Evolutionary conservation across 2,329 filamentous ascomycete species (phyloP), one percentile per base, ranked within the genome.

Genomic region (Colletotrichum chlorophyti): DNA sequence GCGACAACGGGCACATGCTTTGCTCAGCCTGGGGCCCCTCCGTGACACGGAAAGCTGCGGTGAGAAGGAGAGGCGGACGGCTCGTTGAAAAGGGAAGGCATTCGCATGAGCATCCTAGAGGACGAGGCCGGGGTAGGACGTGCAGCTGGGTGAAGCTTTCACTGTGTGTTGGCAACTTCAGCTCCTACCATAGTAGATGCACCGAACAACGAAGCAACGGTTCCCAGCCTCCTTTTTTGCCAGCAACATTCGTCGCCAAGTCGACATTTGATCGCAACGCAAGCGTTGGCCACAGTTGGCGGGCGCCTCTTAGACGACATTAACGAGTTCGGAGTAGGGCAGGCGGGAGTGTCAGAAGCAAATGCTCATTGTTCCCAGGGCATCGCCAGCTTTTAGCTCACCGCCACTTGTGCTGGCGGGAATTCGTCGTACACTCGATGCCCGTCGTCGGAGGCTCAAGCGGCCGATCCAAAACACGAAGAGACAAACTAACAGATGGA

Each of bases 401-500:
- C 57, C 57, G 57, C 57, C 57, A 55, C 51, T 60, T 60, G 51
- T 43, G 43, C 50, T 60, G 57, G 57, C 57, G 51, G 38, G 31
- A 42, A 40, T 17, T n/a, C n/a, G n/a, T n/a, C n/a, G n/a, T n/a
- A n/a, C n/a, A n/a, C n/a, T n/a, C n/a, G n/a, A n/a, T n/a, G n/a
- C n/a, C 43, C 32, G 26, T 57, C 51, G 31, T 45, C 8, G 15
- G 40, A 19, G 24, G 34, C 35, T 47, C 23, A 27, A 58, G 54
- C 49, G 41, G 40, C 15, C 27, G 37, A n/a, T n/a, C n/a, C n/a
- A n/a, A 23, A 38, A 53, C 3, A 15, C 29, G 26, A 24, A 37
- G n/a, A 21, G 21, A 40, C 31, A 46, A n/a, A 26, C 15, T 21
- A 8, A 23, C 26, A 35, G 27, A 24, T 17, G 46, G 15, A 32